These are phyloP conservation scores for Rhizopus delemar DNA, from an alignment of 371 early-diverging fungal species.

Conservation along the genomic window DNA sequence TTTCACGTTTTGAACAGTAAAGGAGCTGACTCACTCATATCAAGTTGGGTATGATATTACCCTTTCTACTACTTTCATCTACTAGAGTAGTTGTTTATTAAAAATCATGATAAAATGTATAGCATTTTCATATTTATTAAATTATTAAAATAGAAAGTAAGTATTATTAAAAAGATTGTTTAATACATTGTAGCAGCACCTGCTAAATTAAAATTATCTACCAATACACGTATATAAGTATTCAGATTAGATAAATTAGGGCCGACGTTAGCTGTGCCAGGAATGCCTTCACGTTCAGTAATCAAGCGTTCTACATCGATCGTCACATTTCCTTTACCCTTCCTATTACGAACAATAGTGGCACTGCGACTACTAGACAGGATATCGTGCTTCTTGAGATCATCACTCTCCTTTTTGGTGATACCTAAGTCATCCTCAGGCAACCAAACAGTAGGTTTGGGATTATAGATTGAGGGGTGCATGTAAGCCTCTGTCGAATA, in stretches of 20 bases:
- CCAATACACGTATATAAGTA: constrained; percentile 25
- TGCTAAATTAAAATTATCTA: constrained; percentile 27
- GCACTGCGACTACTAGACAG: constrained; percentile 22
- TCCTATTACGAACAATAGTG: constrained; percentile 21
- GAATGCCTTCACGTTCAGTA: constrained; percentile 19
- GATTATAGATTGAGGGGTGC: constrained; percentile 26
- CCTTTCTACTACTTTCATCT: no score
- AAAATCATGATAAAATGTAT: no score
- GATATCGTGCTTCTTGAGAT: constrained; percentile 20
- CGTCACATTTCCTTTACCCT: constrained; percentile 27
- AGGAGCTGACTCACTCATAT: no score
- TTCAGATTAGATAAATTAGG: constrained; percentile 18
- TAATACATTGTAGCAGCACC: constrained; percentile 22
- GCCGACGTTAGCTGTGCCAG: constrained; percentile 16
- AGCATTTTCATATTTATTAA: no score
- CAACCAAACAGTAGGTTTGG: constrained; percentile 33
- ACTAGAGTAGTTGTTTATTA: no score
- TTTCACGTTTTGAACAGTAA: no score
- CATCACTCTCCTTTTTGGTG: constrained; percentile 19
- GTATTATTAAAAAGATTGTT: neutral
- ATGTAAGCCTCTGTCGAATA: constrained; percentile 30
- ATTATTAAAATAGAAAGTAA: neutral
- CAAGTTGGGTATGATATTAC: no score
- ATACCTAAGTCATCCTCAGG: constrained; percentile 40
- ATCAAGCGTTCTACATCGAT: constrained; percentile 30